Evolutionary conservation across 2,329 filamentous ascomycete species (phyloP).

Genomic region (Sclerotinia subarctica): DNA sequence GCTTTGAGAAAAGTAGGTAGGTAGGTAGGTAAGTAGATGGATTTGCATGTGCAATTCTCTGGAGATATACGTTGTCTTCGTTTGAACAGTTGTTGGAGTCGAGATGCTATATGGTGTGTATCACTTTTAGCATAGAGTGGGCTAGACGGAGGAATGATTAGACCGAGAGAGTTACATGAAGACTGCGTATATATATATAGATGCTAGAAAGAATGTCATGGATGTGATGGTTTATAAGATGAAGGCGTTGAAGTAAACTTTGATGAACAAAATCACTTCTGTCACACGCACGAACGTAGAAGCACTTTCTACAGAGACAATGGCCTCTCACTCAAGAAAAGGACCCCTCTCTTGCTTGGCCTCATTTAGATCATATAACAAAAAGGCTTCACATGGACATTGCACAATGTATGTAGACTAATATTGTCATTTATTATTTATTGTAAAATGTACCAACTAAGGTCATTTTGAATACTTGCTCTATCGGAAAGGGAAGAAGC

Average conservation of each 20-base stretch:
- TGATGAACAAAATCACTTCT: neutral
- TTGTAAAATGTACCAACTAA: conserved; percentile 18
- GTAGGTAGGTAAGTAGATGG: too few species aligned
- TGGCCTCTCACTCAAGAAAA: neutral
- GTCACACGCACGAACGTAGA: too few species aligned
- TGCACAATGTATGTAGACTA: neutral
- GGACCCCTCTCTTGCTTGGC: neutral
- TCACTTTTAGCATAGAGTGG: neutral
- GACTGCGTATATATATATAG: neutral
- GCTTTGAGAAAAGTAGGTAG: conserved; percentile 13
- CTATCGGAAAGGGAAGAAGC: conserved; percentile 24
- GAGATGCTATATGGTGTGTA: neutral
- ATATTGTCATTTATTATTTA: conserved; percentile 13
- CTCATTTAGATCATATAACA: neutral
- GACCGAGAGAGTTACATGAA: neutral
- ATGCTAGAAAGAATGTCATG: neutral
- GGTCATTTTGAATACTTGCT: conserved; percentile 18
- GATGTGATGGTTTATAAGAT: neutral
- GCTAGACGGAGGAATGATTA: too few species aligned
- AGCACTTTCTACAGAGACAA: neutral
- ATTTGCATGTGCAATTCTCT: neutral
- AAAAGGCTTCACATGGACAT: neutral
- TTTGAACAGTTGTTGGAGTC: neutral
- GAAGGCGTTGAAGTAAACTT: neutral
- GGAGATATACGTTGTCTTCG: neutral